A percentile compares a stretch with the other conserved stretches of the same genome.
Evolutionary conservation across 225 moss, liverwort and hornwort species (phyloP).

Genomic region (Thuidium tamariscinum): DNA sequence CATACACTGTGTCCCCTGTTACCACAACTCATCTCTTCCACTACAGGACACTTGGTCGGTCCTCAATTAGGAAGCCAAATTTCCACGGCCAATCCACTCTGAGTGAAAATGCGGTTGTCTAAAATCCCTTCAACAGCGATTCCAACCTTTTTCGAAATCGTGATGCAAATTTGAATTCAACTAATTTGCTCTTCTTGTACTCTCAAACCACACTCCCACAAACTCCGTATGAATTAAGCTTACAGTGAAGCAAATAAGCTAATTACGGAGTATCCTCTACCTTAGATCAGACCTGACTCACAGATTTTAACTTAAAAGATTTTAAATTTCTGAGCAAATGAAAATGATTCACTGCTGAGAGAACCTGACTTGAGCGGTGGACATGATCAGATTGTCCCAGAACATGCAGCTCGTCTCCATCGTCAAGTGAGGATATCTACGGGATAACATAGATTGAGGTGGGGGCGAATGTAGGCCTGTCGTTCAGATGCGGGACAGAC

Average conservation of each 20-base stretch:
- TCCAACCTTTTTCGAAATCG: neutral
- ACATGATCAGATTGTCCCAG: neutral
- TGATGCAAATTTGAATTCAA: neutral
- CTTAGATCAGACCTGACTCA: neutral
- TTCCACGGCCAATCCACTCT: neutral
- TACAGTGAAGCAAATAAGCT: no score
- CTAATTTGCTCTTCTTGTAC: neutral
- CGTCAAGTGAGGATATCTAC: neutral
- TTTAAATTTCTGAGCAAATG: neutral
- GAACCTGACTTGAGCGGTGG: neutral
- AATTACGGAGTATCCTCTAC: neutral
- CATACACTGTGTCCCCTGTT: neutral
- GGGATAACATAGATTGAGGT: no score
- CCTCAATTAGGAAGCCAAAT: neutral
- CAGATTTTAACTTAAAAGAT: neutral
- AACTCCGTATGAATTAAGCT: neutral
- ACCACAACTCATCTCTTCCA: neutral
- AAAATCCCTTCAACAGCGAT: no score
- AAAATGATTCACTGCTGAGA: neutral
- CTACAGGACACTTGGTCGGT: neutral
- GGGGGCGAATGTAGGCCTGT: neutral
- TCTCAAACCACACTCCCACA: neutral
- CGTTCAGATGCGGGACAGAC: slow-evolving; percentile 19
- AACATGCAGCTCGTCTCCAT: neutral
- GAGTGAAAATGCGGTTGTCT: neutral